Base-by-base conservation (phyloP, 768 basidiomycete genomes). In the Fomitopsis pulvina region DNA sequence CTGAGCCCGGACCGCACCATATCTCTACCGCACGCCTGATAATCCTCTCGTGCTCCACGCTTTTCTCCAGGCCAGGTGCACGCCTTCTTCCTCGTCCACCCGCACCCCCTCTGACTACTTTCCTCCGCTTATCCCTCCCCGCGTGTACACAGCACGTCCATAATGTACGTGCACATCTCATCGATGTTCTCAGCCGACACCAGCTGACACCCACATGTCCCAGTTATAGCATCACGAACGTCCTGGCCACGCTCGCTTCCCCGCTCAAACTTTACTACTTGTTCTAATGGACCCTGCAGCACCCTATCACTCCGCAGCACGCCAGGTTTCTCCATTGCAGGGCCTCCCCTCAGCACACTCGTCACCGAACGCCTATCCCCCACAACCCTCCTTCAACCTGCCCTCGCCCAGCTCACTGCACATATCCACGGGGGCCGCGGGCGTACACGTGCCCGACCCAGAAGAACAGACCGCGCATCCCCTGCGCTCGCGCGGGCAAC, bases 401-500 rank as follows among this genome's bases (percentile, higher is more conserved):
- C 39, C 12, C 43, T 27, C 41, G 55, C 30, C 45, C 52, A 12
- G 45, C 50, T 45, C 60, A 11, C 59, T 65, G 20, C 61, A 63
- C 54, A 62, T 65, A 46, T 53, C 62, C 22, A 65, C 63, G 22
- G 51, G 47, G 43, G 42, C 51, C 20, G 46, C 57, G 29, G 45
- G 54, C 16, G 45, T 56, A n/a, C 57, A 59, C 53, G 55, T 52
- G 21, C 55, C 48, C 41, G 62, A 63, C 18, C 58, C 57, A n/a
- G 63, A 63, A n/a, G 63, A 65, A 45, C 57, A 65, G 56, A 65
- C 63, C 27, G 63, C 63, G 3, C 63, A 65, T 54, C 63, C 63
- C 27, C 57, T 59, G 24, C 59, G 61, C 25, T 32, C 55, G 49
- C 42, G 38, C 10, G 22, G 53, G 16, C 54, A 54, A 32, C 44